phyloP scores from a whole-genome alignment of 83 land plant species.

The Diphasiastrum complanatum region DNA sequence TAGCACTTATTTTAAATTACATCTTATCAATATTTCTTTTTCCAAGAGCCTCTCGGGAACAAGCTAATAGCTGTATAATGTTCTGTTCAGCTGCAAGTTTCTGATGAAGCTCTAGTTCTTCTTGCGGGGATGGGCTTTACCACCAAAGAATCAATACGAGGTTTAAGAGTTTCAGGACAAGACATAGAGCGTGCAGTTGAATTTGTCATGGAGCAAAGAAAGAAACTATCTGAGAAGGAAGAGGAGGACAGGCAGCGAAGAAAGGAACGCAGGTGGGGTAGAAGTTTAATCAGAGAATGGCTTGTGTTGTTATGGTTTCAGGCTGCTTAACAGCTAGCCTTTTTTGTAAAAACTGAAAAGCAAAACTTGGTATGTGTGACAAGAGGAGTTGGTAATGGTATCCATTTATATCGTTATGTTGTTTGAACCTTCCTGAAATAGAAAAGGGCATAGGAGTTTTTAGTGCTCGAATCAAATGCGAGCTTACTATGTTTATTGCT shows the following conservation, averaged over 20 bases:
- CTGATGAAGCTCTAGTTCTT: constrained; percentile 72
- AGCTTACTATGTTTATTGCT: too few species aligned
- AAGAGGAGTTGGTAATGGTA: too few species aligned
- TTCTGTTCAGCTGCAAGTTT: constrained; percentile 71
- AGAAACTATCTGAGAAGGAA: constrained; percentile 29
- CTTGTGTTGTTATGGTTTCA: background rate
- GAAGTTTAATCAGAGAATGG: background rate
- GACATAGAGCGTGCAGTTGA: constrained; percentile 66
- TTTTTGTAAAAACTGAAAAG: background rate
- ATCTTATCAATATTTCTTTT: too few species aligned
- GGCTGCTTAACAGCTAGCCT: background rate
- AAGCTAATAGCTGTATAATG: too few species aligned
- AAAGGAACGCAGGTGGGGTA: constrained; percentile 48
- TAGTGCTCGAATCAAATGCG: too few species aligned
- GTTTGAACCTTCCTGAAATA: too few species aligned
- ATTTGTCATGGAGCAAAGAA: constrained; percentile 64
- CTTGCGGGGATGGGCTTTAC: constrained; percentile 81
- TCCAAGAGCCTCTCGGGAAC: too few species aligned
- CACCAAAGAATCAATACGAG: constrained; percentile 55
- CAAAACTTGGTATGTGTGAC: background rate
- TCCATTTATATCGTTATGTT: too few species aligned
- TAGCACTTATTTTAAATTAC: too few species aligned
- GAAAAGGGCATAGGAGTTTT: too few species aligned
- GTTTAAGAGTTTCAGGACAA: constrained; percentile 68
- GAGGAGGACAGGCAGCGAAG: constrained; percentile 48